Percentiles rank a stretch among this genome's conserved stretches.
Evolutionary conservation across 768 basidiomycete genomes (phyloP).

Genomic region (Serendipita sp.): DNA sequence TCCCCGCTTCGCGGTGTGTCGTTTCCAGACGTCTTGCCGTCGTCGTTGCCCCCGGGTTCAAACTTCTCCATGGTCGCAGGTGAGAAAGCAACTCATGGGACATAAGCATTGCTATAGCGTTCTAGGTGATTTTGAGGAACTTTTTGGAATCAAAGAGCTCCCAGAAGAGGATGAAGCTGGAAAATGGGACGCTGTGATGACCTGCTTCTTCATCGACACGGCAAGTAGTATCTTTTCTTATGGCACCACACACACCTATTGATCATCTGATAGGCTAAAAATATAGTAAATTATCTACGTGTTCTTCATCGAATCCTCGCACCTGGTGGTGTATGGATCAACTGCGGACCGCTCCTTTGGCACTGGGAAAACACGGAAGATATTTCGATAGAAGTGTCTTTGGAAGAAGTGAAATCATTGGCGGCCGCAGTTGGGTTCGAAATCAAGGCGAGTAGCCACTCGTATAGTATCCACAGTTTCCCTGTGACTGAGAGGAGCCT

Average conservation of each 20-base stretch:
- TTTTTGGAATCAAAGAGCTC: conserved; percentile 45
- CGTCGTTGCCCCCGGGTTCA: conserved; percentile 44
- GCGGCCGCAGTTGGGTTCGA: conserved; percentile 65
- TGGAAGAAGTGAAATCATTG: conserved; percentile 77
- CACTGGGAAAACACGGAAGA: conserved; percentile 88
- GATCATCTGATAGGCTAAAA: conserved; percentile 48
- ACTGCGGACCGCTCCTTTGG: conserved; percentile 92
- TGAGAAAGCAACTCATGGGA: conserved; percentile 17
- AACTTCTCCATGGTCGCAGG: conserved; percentile 82
- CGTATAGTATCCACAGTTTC: not conserved
- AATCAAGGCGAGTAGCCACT: conserved; percentile 42
- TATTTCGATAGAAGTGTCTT: conserved; percentile 68
- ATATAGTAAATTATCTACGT: conserved; percentile 81
- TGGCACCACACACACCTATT: not conserved
- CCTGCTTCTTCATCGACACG: conserved; percentile 96
- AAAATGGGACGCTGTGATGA: conserved; percentile 77
- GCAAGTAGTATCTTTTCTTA: conserved; percentile 26
- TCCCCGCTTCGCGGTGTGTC: conserved; percentile 50
- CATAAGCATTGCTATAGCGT: conserved; percentile 10
- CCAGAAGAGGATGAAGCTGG: conserved; percentile 54
- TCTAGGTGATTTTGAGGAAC: conserved; percentile 81
- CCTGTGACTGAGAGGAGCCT: conserved; percentile 14
- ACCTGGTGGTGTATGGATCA: conserved; percentile 85
- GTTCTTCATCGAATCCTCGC: conserved; percentile 70
- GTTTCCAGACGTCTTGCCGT: conserved; percentile 76